A percentile compares a stretch with the other conserved stretches of the same genome.
Evolutionary conservation across 2,329 filamentous ascomycete species (phyloP).

Genomic region (Stagonosporopsis chrysanthemi): DNA sequence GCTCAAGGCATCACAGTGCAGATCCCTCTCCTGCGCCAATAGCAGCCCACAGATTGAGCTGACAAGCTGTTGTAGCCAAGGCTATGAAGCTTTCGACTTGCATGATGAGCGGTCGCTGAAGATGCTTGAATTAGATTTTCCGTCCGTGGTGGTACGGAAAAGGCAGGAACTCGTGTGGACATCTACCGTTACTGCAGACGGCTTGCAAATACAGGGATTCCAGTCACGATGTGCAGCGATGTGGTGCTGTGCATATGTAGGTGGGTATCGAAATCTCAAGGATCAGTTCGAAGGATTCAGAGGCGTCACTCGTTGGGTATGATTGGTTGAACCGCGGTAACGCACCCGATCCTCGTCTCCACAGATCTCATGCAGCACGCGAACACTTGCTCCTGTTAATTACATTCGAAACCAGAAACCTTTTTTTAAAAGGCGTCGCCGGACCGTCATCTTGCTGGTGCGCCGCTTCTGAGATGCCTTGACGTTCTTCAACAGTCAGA

Average conservation of each 20-base stretch:
- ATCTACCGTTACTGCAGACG: not conserved
- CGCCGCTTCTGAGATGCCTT: not conserved
- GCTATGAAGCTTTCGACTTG: constrained; percentile 11
- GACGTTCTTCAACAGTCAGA: not conserved
- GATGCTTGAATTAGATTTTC: not conserved
- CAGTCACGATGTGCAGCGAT: not conserved
- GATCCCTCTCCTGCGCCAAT: not conserved
- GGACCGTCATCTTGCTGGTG: not conserved
- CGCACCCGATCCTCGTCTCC: not conserved
- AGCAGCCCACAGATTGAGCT: not conserved
- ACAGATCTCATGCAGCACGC: not conserved
- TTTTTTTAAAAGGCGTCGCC: not conserved
- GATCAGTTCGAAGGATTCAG: constrained; percentile 3
- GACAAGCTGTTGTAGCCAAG: constrained; percentile 8
- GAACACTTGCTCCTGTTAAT: not conserved
- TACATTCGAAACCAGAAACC: not conserved
- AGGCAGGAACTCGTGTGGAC: constrained; percentile 4
- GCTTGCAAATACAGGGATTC: not conserved
- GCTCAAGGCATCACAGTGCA: not conserved
- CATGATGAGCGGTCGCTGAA: not conserved
- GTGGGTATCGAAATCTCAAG: not conserved
- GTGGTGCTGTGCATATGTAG: not conserved
- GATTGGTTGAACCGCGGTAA: not conserved
- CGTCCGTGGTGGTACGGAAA: constrained; percentile 1
- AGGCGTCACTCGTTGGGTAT: constrained; percentile 1